Conservation (phyloP, 805 yeast species). For the Candida vartiovaarae region DNA sequence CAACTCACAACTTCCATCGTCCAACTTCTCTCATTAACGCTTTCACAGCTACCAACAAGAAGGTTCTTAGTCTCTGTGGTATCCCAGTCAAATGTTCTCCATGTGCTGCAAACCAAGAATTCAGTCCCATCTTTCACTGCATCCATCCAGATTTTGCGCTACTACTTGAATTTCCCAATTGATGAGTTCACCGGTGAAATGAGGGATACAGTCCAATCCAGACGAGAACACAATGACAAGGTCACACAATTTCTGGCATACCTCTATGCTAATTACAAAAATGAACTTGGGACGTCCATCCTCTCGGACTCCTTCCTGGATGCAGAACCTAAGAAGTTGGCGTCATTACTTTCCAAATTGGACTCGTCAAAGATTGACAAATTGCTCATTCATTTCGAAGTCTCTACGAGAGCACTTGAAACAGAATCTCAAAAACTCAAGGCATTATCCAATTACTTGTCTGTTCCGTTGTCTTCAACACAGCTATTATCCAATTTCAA, state of each 20-base stretch:
- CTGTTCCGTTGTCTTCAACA: not conserved
- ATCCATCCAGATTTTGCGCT: constrained; percentile 9
- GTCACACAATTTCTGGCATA: constrained; percentile 21
- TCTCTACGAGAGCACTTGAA: not conserved
- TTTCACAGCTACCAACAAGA: constrained; percentile 38
- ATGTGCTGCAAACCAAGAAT: not conserved
- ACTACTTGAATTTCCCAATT: constrained; percentile 32
- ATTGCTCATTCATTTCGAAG: not conserved
- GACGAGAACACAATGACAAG: constrained; percentile 3
- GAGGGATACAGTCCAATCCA: constrained; percentile 12
- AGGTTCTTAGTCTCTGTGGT: constrained; percentile 28
- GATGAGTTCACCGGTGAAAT: constrained; percentile 34
- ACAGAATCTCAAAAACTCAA: constrained; percentile 1
- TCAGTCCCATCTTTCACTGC: constrained; percentile 1
- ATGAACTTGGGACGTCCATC: constrained; percentile 9
- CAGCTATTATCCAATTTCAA: not conserved
- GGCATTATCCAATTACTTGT: not conserved
- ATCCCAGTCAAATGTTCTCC: constrained; percentile 15
- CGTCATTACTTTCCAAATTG: not conserved
- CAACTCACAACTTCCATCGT: not conserved
- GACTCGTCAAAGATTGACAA: not conserved
- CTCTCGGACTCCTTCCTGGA: constrained; percentile 1
- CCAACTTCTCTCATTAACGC: constrained; percentile 8
- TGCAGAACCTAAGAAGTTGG: not conserved
- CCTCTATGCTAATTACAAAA: constrained; percentile 17